phyloP scores from a whole-genome alignment of 2,329 filamentous ascomycete species.

The Alternaria sp. region DNA sequence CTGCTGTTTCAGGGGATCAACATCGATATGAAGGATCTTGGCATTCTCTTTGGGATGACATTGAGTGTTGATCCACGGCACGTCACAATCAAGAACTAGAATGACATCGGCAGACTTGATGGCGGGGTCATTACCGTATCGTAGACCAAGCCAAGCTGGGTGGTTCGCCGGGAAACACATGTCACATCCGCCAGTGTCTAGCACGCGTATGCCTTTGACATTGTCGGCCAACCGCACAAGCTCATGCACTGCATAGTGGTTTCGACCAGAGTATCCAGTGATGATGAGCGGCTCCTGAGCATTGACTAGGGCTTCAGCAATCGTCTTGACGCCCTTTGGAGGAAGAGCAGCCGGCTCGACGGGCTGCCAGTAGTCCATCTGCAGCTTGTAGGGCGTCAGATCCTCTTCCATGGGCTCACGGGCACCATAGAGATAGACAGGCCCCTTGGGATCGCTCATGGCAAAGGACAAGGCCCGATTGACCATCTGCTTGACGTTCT shows the following conservation, averaged over 20 bases:
- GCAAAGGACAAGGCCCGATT: conserved; percentile 86
- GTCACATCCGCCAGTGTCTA: conserved; percentile 80
- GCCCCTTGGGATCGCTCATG: conserved; percentile 77
- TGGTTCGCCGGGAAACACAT: conserved; percentile 77
- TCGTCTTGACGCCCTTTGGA: conserved; percentile 62
- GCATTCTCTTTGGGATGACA: conserved; percentile 66
- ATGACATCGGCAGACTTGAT: conserved; percentile 85
- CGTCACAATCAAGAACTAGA: conserved; percentile 85
- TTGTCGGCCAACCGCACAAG: conserved; percentile 74
- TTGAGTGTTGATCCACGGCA: conserved; percentile 90
- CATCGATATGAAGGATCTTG: conserved; percentile 71
- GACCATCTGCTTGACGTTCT: conserved; percentile 89
- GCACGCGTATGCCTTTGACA: conserved; percentile 73
- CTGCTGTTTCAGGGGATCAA: conserved; percentile 72
- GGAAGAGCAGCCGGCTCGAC: conserved; percentile 73
- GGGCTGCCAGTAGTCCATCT: conserved; percentile 75
- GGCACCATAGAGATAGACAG: conserved; percentile 80
- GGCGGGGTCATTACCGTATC: conserved; percentile 76
- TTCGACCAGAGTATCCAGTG: conserved; percentile 76
- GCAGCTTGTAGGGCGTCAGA: conserved; percentile 66
- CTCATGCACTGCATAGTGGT: conserved; percentile 68
- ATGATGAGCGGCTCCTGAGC: conserved; percentile 75
- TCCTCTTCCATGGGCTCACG: conserved; percentile 87
- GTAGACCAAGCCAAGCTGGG: conserved; percentile 67
- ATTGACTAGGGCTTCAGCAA: conserved; percentile 69